phyloP scores from a whole-genome alignment of 805 yeast genomes.

The Lipomyces spencermartinsiae region DNA sequence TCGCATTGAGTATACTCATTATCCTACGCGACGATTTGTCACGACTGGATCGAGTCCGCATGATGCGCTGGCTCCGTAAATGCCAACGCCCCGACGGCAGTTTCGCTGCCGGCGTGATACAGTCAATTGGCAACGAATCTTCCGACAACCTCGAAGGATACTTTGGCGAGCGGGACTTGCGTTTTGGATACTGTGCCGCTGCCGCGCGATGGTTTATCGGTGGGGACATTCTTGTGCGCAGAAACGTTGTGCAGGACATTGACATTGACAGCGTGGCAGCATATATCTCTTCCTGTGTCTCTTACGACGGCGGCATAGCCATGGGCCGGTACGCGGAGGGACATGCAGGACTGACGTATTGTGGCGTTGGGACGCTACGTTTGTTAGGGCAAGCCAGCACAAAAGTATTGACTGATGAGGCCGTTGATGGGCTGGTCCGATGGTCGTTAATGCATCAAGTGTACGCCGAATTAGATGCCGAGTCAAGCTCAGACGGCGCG shows the following conservation, averaged over 20 bases:
- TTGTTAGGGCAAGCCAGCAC: constrained; percentile 45
- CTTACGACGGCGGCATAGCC: constrained; percentile 70
- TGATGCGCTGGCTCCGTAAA: constrained; percentile 60
- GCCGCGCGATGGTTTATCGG: constrained; percentile 62
- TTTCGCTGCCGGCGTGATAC: constrained; percentile 56
- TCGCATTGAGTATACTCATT: constrained; percentile 66
- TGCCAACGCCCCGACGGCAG: constrained; percentile 71
- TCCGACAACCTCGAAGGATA: constrained; percentile 41
- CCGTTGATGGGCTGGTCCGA: constrained; percentile 16
- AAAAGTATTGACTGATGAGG: neutral
- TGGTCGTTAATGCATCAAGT: constrained; percentile 34
- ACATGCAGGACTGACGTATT: constrained; percentile 87
- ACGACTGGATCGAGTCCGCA: constrained; percentile 50
- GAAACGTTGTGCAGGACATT: constrained; percentile 39
- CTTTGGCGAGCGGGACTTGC: constrained; percentile 69
- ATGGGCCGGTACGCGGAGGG: constrained; percentile 58
- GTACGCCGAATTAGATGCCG: neutral
- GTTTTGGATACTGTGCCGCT: constrained; percentile 77
- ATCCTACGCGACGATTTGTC: constrained; percentile 48
- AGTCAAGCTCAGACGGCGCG: constrained; percentile 1
- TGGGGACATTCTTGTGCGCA: constrained; percentile 45
- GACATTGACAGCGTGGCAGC: constrained; percentile 50
- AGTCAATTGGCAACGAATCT: constrained; percentile 39
- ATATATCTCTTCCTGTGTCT: constrained; percentile 48
- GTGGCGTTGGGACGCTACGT: constrained; percentile 71